Base-by-base conservation (phyloP, 257 asterid genomes). In the Lithospermum erythrorhizon region DNA sequence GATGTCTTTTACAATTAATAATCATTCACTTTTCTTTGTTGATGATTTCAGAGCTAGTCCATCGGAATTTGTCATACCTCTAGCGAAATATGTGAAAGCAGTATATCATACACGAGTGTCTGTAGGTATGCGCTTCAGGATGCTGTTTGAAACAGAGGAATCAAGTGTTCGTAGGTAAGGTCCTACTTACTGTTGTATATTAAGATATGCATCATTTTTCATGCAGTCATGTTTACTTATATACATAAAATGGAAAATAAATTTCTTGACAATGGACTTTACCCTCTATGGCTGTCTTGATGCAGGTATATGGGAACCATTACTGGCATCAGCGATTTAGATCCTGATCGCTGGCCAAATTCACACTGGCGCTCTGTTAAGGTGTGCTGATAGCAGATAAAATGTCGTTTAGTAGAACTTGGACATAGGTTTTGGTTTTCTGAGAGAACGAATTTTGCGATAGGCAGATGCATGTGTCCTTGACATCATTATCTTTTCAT, bases 281-380 rank as follows among this genome's bases (percentile, higher is more conserved):
- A 27, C 32, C 32, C 32, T 27, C 32, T 27, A 27, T 27, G 32
- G 32, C 32, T 5, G 59, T 37, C 60, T 63, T 51, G 67, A 35
- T 68, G 73, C 75, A 89, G 96, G 84, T 89, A 89, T 71, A 86
- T 89, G 95, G 97, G 95, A 51, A 86, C 97, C 53, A 81, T 89
- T 61, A 89, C 97, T n/a, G 94, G 95, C 61, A 82, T 89, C 60
- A 61, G 91, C 66, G 97, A 89, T 66, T 71, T 86, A 73, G 97
- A 89, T 78, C 83, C 94, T 57, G 95, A 71, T 72, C 94, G 95
- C 66, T 89, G 97, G 96, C 87, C 84, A n/a, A 89, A 78, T 75
- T 89, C 97, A 13, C 94, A 89, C 69, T 89, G 95, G 95, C 94
- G 95, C 55, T 86, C 97, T 4, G 94, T 89, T 60, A 86, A 89